These are phyloP conservation scores for Gracilaria vermiculophylla DNA, from an alignment of 23 red algal species.

Conservation along the genomic window DNA sequence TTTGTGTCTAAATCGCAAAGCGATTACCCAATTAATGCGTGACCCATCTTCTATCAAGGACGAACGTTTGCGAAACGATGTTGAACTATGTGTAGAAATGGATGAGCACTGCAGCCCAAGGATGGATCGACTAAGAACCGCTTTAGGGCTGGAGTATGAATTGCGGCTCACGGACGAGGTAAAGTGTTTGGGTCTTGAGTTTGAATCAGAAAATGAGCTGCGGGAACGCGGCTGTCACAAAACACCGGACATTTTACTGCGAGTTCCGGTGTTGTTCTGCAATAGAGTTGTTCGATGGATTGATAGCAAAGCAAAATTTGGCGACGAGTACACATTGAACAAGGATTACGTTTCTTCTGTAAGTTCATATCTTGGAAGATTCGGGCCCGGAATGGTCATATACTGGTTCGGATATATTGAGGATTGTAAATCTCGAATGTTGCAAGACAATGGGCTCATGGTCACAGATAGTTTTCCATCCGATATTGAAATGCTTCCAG, in stretches of 20 bases:
- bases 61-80: conserved; percentile 30
- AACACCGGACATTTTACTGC: conserved; percentile 71
- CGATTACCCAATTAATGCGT: conserved; percentile 21
- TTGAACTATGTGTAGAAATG: conserved; percentile 25
- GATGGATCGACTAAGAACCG: conserved; percentile 46
- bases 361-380: conserved; percentile 82
- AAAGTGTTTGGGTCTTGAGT: conserved; percentile 45
- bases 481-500: conserved; percentile 42
- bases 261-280: conserved; percentile 57
- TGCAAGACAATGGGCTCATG: conserved; percentile 67
- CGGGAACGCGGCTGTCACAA: conserved; percentile 58
- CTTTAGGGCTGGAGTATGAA: conserved; percentile 71
- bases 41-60: conserved; percentile 20
- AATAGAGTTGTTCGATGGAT: conserved; percentile 58
- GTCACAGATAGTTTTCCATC: conserved; percentile 59
- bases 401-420: conserved; percentile 92
- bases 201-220: conserved; percentile 70
- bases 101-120: conserved; percentile 47
- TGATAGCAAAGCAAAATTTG: conserved; percentile 83
- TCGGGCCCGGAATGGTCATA: conserved; percentile 81
- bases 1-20: conserved; percentile 21
- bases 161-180: conserved; percentile 53
- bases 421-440: conserved; percentile 57
- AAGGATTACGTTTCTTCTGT: conserved; percentile 74
- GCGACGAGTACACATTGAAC: conserved; percentile 73